Percentiles rank a stretch among this genome's conserved stretches.
phyloP scores from a whole-genome alignment of 2,329 filamentous ascomycete genomes.

The Chaetomium sp. region DNA sequence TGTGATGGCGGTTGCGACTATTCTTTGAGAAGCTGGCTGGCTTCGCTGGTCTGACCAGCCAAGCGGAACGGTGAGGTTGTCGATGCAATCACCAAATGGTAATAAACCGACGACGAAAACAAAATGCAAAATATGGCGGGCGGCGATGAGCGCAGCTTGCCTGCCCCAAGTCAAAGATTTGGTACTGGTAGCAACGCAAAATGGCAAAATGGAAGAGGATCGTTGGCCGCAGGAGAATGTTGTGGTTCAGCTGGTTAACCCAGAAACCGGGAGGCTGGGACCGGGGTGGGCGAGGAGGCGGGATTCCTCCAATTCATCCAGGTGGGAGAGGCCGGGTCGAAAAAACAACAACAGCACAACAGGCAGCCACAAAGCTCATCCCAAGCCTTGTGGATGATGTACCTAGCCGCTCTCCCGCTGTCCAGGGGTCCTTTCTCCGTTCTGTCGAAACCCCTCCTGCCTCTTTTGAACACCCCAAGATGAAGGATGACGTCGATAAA shows the following conservation, averaged over 20 bases:
- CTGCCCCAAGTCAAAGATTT: not conserved
- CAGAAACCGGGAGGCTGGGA: conserved; percentile 35
- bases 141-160: not conserved
- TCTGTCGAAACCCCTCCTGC: not conserved
- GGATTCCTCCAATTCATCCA: not conserved
- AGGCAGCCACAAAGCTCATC: not conserved
- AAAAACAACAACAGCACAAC: not conserved
- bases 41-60: conserved; percentile 36
- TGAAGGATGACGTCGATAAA: conserved; percentile 33
- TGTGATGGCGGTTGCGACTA: conserved; percentile 9
- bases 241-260: conserved; percentile 31
- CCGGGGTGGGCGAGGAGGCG: not conserved
- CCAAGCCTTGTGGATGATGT: conserved; percentile 9
- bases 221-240: conserved; percentile 14
- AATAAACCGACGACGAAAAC: conserved; percentile 1
- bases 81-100: conserved; percentile 11
- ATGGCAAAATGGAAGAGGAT: conserved; percentile 9
- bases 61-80: conserved; percentile 16
- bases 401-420: not conserved
- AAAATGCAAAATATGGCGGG: not conserved
- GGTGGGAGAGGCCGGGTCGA: conserved; percentile 12
- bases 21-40: conserved; percentile 26
- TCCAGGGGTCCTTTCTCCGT: not conserved
- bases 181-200: not conserved
- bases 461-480: not conserved